These are phyloP conservation scores for Trichocladium uniseriatum DNA, from an alignment of 495 filamentous ascomycete genomes.

Conservation along the genomic window DNA sequence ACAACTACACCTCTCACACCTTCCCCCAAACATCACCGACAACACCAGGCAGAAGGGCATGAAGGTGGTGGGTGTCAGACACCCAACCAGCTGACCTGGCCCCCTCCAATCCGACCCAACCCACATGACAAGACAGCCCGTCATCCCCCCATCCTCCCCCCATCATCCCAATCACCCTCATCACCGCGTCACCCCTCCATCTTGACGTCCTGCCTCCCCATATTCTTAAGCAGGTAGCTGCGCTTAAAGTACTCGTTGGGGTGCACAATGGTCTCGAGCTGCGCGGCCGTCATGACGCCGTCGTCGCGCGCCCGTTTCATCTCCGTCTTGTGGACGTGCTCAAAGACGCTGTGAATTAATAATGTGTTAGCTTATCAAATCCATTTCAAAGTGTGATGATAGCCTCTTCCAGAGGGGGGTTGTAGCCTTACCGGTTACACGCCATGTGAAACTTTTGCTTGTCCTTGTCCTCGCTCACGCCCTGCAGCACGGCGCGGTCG, in stretches of 20 bases:
- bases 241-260: constrained; percentile 97
- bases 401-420: too few relatives aligned
- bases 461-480: constrained; percentile 80
- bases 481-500: constrained; percentile 67
- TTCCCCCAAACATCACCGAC: too few relatives aligned
- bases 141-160: too few relatives aligned
- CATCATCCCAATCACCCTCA: neutral
- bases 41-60: too few relatives aligned
- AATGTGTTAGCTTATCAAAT: neutral
- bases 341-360: constrained; percentile 65
- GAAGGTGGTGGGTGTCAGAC: too few relatives aligned
- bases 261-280: constrained; percentile 92
- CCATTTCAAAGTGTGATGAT: too few relatives aligned
- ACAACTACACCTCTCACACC: too few relatives aligned
- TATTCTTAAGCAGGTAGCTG: constrained; percentile 76
- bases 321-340: constrained; percentile 74
- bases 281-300: constrained; percentile 64
- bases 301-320: constrained; percentile 81
- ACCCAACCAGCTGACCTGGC: too few relatives aligned
- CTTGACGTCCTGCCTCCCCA: constrained; percentile 45
- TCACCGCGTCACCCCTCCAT: constrained; percentile 33
- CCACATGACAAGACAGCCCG: too few relatives aligned
- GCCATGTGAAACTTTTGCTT: constrained; percentile 88
- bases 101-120: too few relatives aligned
- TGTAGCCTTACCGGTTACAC: constrained; percentile 59